phyloP scores from a whole-genome alignment of 2,329 filamentous ascomycete species.

The Talaromyces piceae region DNA sequence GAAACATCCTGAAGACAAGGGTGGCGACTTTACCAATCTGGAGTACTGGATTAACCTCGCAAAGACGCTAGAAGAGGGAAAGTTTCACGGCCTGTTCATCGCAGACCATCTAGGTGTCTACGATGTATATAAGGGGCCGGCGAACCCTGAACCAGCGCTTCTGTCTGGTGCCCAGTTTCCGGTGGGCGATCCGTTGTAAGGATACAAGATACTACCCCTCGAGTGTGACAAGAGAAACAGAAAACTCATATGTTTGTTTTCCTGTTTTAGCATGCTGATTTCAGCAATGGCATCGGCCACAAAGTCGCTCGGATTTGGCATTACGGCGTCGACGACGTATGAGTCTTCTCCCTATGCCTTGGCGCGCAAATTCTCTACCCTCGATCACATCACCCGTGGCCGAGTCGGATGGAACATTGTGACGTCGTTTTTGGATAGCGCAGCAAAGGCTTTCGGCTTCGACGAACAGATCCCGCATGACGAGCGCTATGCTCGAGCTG shows the following conservation, averaged over 20 bases:
- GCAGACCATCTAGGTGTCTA: slow-evolving; percentile 44
- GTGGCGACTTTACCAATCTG: slow-evolving; percentile 34
- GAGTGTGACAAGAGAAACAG: not conserved
- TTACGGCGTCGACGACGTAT: slow-evolving; percentile 50
- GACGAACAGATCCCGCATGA: slow-evolving; percentile 43
- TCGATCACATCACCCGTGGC: slow-evolving; percentile 47
- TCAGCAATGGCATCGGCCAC: slow-evolving; percentile 43
- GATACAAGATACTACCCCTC: not conserved
- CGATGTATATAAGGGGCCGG: slow-evolving; percentile 39
- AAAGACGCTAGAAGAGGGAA: slow-evolving; percentile 41
- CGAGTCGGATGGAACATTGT: slow-evolving; percentile 50
- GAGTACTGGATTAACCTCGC: slow-evolving; percentile 43
- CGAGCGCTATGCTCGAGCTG: slow-evolving; percentile 41
- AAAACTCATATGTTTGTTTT: not conserved
- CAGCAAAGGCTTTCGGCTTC: slow-evolving; percentile 42
- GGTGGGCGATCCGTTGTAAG: slow-evolving; percentile 36
- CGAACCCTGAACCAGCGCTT: slow-evolving; percentile 32
- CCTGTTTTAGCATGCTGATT: slow-evolving; percentile 16
- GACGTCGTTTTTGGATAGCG: slow-evolving; percentile 42
- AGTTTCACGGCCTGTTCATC: slow-evolving; percentile 46
- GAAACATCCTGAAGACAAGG: slow-evolving; percentile 22
- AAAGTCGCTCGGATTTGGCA: slow-evolving; percentile 42
- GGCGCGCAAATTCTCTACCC: slow-evolving; percentile 46
- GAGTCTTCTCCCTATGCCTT: slow-evolving; percentile 47
- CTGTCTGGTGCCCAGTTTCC: slow-evolving; percentile 37